Evolutionary conservation across 2,329 filamentous ascomycete genomes (phyloP).

Genomic region (Aureobasidium musti): DNA sequence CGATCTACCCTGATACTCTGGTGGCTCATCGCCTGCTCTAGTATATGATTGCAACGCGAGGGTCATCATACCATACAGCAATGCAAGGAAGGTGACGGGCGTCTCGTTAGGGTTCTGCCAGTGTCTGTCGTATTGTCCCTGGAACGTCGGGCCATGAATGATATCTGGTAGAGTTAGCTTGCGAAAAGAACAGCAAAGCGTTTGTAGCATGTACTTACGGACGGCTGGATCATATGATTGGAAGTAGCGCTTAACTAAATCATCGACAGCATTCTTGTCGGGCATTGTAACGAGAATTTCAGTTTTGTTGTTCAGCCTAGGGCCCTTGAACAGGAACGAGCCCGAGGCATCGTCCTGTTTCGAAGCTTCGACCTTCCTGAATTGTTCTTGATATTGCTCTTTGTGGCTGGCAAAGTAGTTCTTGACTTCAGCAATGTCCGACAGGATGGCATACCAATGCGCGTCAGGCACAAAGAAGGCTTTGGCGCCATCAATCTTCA

Average conservation of each 20-base stretch:
- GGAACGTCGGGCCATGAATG: conserved; percentile 73
- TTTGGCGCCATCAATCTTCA: conserved; percentile 55
- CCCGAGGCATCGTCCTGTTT: conserved; percentile 66
- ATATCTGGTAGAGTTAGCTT: conserved; percentile 40
- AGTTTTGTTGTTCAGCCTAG: conserved; percentile 66
- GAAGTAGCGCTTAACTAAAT: conserved; percentile 86
- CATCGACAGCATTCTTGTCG: conserved; percentile 77
- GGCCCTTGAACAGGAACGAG: conserved; percentile 75
- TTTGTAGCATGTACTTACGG: conserved; percentile 47
- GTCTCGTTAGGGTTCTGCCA: conserved; percentile 74
- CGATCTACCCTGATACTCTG: conserved; percentile 71
- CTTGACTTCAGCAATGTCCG: conserved; percentile 82
- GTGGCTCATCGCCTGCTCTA: conserved; percentile 75
- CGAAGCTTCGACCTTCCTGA: conserved; percentile 70
- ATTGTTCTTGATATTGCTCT: conserved; percentile 81
- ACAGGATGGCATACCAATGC: conserved; percentile 56
- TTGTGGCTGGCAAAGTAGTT: conserved; percentile 85
- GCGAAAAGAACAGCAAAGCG: neutral
- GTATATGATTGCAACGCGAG: conserved; percentile 78
- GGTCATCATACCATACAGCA: conserved; percentile 75
- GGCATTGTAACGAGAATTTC: conserved; percentile 82
- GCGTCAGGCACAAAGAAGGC: conserved; percentile 54
- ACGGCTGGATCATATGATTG: conserved; percentile 71
- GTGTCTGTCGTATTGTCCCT: conserved; percentile 66
- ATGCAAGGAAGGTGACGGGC: conserved; percentile 73